Percentiles rank a stretch among this genome's conserved stretches.
Evolutionary conservation across 257 asterid species (phyloP).

Genomic region (Nemophila menziesii): DNA sequence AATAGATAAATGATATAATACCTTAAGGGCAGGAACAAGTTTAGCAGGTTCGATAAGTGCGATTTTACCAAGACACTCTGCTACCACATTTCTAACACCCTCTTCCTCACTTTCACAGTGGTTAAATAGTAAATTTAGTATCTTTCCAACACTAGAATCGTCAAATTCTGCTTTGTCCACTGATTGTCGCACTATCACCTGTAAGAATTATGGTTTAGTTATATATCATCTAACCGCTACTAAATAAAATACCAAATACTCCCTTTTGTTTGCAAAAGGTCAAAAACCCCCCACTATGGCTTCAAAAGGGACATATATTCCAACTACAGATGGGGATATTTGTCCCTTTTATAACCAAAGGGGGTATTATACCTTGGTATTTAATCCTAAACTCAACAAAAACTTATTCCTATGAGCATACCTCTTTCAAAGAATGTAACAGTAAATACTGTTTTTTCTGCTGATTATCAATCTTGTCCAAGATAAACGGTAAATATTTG

Average conservation of each 20-base stretch:
- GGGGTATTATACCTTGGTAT: neutral
- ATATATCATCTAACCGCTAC: too few relatives aligned
- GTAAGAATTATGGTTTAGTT: conserved; percentile 14
- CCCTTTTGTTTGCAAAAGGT: too few relatives aligned
- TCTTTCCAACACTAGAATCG: conserved; percentile 85
- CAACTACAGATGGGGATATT: too few relatives aligned
- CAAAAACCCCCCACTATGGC: too few relatives aligned
- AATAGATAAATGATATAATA: conserved; percentile 17
- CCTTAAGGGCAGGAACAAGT: conserved; percentile 97
- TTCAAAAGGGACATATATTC: neutral
- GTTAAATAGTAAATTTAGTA: conserved; percentile 76
- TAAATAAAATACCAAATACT: too few relatives aligned
- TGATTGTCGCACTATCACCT: conserved; percentile 97
- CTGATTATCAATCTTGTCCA: conserved; percentile 96
- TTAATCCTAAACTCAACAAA: neutral
- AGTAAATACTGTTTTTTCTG: conserved; percentile 95
- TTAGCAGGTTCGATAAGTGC: conserved; percentile 94
- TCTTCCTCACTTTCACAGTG: conserved; percentile 99
- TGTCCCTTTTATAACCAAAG: neutral
- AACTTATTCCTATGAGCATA: conserved; percentile 8
- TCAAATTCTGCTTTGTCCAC: conserved; percentile 97
- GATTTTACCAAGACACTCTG: conserved; percentile 96
- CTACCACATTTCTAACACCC: conserved; percentile 99
- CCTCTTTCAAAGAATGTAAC: conserved; percentile 98
- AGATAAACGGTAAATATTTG: conserved; percentile 82